Evolutionary conservation across 208 protist species (phyloP).

Genomic region (Dictyostelium gargantuum): DNA sequence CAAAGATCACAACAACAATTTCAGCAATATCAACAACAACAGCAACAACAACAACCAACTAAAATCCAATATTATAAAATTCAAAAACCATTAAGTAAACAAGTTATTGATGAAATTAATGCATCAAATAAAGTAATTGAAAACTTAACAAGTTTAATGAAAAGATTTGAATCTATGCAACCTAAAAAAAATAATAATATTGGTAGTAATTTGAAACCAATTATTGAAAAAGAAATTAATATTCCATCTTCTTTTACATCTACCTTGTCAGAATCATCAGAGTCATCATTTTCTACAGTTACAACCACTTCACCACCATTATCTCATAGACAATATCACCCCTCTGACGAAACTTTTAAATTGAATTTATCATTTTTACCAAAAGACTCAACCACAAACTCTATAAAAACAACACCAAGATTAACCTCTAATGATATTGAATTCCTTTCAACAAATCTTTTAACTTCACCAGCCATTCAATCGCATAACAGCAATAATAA

Average conservation of each 20-base stretch:
- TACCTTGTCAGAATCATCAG: neutral
- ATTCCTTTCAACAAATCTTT: neutral
- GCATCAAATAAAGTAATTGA: neutral
- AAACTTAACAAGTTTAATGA: neutral
- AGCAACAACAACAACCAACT: neutral
- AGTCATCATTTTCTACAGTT: neutral
- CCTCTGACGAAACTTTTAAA: neutral
- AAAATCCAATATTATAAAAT: neutral
- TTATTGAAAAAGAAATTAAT: neutral
- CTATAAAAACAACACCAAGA: neutral
- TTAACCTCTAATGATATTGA: neutral
- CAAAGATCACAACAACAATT: neutral
- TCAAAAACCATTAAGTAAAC: neutral
- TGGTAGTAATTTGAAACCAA: neutral
- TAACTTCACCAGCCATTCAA: neutral
- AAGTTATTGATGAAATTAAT: slow-evolving; percentile 26
- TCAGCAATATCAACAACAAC: neutral
- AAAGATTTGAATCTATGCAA: neutral
- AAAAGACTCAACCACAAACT: neutral
- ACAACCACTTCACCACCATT: neutral
- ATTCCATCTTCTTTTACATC: neutral
- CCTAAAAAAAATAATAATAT: neutral
- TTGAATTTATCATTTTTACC: slow-evolving; percentile 8
- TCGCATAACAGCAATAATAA: neutral
- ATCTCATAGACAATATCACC: neutral